Conservation (phyloP, 148 eudicot species). For the Rhododendron molle region DNA sequence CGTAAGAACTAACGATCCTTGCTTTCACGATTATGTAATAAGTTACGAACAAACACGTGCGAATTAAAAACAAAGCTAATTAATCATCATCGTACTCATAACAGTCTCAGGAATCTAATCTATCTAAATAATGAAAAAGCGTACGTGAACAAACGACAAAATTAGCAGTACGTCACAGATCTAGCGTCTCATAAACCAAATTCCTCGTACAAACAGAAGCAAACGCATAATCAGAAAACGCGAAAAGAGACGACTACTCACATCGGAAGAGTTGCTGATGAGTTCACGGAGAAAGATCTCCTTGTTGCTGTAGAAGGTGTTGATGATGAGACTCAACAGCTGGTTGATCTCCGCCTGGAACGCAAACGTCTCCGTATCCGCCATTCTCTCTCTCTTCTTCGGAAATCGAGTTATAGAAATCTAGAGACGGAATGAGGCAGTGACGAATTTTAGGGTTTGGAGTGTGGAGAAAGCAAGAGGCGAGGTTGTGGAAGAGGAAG, state of each 20-base stretch:
- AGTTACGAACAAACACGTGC: neutral
- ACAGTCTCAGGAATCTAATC: neutral
- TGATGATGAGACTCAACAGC: slow-evolving; percentile 71
- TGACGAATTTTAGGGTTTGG: neutral
- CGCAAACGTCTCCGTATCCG: slow-evolving; percentile 74
- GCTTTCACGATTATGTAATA: neutral
- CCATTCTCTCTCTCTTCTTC: slow-evolving; percentile 23
- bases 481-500: slow-evolving; percentile 1
- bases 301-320: slow-evolving; percentile 81
- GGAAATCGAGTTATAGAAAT: neutral
- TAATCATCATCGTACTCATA: neutral
- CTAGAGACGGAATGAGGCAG: neutral
- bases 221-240: neutral
- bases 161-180: neutral
- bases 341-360: slow-evolving; percentile 90
- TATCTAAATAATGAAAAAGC: neutral
- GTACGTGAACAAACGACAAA: neutral
- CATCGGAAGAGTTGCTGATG: slow-evolving; percentile 76
- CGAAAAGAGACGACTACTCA: slow-evolving; percentile 21
- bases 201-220: neutral
- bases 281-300: slow-evolving; percentile 86
- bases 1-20: too few species aligned
- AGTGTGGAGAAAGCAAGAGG: neutral
- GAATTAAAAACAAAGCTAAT: neutral
- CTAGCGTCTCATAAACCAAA: neutral